phyloP scores from a whole-genome alignment of 2,329 filamentous ascomycete species.

The Aspergillus alliaceus region DNA sequence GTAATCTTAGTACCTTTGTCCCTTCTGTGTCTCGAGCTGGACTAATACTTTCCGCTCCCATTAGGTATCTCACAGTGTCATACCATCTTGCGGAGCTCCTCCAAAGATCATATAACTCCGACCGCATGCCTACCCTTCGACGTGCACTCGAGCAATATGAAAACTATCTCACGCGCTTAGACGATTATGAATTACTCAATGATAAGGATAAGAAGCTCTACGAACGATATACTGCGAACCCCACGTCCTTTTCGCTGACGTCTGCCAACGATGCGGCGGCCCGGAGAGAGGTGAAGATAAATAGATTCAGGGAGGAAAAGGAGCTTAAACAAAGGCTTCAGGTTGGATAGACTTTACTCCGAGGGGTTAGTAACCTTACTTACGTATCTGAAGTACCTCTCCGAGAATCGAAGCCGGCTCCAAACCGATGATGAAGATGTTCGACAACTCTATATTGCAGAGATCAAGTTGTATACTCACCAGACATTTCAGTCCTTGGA shows the following conservation, averaged over 20 bases:
- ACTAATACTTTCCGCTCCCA: conserved; percentile 20
- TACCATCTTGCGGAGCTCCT: conserved; percentile 78
- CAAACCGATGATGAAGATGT: conserved; percentile 83
- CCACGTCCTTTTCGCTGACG: conserved; percentile 70
- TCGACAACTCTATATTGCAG: conserved; percentile 74
- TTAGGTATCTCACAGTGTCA: conserved; percentile 71
- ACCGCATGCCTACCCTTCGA: conserved; percentile 64
- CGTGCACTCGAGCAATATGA: conserved; percentile 72
- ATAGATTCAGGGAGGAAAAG: conserved; percentile 81
- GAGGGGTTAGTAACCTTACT: conserved; percentile 25
- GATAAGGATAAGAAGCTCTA: conserved; percentile 67
- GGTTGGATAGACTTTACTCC: conserved; percentile 41
- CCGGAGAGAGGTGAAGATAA: conserved; percentile 80
- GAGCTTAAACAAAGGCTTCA: conserved; percentile 80
- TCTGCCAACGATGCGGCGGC: conserved; percentile 65
- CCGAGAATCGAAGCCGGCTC: conserved; percentile 58
- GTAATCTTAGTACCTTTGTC: conserved; percentile 42
- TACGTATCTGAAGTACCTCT: conserved; percentile 53
- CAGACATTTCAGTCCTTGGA: conserved; percentile 86
- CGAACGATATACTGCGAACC: conserved; percentile 70
- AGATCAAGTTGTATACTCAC: conserved; percentile 72
- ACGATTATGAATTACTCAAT: conserved; percentile 74
- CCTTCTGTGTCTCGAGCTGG: background rate
- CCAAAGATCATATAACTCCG: conserved; percentile 62
- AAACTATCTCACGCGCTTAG: conserved; percentile 71